phyloP scores from a whole-genome alignment of 2,329 filamentous ascomycete species.

The Atkinsonella texensis region DNA sequence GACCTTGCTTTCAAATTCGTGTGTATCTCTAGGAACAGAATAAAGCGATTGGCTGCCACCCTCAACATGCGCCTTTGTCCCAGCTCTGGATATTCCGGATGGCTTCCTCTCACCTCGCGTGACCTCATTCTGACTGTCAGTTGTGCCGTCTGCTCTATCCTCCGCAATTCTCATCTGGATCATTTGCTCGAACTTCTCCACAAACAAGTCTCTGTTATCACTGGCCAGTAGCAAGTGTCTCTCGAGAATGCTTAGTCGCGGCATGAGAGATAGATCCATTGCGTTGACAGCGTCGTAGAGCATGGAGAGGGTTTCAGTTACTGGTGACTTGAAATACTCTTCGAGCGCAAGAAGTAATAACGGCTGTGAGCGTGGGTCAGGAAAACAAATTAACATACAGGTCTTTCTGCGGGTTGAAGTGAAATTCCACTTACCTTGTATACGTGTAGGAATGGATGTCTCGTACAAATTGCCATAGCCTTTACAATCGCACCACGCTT shows the following conservation, averaged over 20 bases:
- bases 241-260: constrained; percentile 71
- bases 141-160: constrained; percentile 35
- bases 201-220: constrained; percentile 90
- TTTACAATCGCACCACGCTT: constrained; percentile 93
- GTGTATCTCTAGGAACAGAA: constrained; percentile 78
- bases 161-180: constrained; percentile 69
- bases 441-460: constrained; percentile 95
- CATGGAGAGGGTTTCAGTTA: constrained; percentile 74
- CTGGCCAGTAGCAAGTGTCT: constrained; percentile 76
- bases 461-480: constrained; percentile 96
- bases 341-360: constrained; percentile 82
- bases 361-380: constrained; percentile 41
- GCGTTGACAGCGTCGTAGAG: constrained; percentile 88
- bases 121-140: constrained; percentile 28
- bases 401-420: neutral
- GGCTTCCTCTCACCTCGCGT: constrained; percentile 34
- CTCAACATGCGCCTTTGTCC: constrained; percentile 50
- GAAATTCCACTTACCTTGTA: constrained; percentile 59
- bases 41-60: constrained; percentile 48
- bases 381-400: neutral
- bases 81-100: constrained; percentile 44
- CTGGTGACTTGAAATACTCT: constrained; percentile 90
- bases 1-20: constrained; percentile 93
- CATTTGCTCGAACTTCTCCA: constrained; percentile 96
- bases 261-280: constrained; percentile 94